Evolutionary conservation across 768 basidiomycete species (phyloP).

Genomic region (Lactifluus pinguis): DNA sequence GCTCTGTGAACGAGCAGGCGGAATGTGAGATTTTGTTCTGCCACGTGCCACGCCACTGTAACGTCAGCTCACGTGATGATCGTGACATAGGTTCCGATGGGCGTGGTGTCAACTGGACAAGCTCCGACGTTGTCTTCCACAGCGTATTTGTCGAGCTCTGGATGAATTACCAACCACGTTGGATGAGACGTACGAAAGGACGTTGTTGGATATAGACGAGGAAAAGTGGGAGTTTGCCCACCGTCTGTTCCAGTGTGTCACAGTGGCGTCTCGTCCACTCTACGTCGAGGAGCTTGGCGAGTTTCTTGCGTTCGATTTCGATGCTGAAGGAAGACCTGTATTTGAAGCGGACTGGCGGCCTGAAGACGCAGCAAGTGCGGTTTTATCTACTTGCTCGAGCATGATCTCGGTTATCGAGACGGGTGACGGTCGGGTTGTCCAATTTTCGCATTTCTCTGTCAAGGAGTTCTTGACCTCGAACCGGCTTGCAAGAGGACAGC

Average conservation of each 20-base stretch:
- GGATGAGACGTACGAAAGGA: not conserved
- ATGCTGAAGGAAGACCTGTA: not conserved
- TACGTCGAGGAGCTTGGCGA: not conserved
- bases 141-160: not conserved
- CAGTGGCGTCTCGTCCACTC: not conserved
- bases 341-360: not conserved
- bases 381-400: not conserved
- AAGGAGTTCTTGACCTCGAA: not conserved
- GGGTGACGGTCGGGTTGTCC: not conserved
- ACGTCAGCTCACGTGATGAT: too few species aligned
- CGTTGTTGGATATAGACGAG: not conserved
- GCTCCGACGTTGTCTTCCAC: too few species aligned
- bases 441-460: slow-evolving; percentile 1
- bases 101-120: too few species aligned
- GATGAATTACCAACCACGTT: not conserved
- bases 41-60: too few species aligned
- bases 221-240: not conserved
- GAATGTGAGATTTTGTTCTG: too few species aligned
- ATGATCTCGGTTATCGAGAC: not conserved
- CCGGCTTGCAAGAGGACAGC: not conserved
- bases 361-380: not conserved
- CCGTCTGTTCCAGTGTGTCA: not conserved
- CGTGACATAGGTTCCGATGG: too few species aligned
- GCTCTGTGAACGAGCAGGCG: too few species aligned
- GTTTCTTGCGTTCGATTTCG: not conserved